Evolutionary conservation across 2,329 filamentous ascomycete genomes (phyloP).

Genomic region (Elsinoe batatas): DNA sequence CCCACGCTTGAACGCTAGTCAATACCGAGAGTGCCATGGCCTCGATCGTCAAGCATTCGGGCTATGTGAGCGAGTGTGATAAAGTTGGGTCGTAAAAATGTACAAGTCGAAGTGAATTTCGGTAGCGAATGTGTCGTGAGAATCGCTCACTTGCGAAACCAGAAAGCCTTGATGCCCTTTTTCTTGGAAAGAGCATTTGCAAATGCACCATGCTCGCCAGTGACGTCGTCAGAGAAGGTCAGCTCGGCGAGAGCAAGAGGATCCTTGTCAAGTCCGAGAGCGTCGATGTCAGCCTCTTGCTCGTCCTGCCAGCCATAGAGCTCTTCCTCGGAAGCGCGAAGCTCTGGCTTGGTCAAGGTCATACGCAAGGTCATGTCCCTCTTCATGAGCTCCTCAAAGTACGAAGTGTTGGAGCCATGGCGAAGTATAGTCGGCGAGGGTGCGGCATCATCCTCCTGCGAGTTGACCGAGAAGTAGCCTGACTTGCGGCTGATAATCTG

Average conservation of each 20-base stretch:
- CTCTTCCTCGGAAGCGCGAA: conserved; percentile 64
- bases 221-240: conserved; percentile 29
- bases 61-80: conserved; percentile 5
- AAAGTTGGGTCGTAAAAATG: background rate
- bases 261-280: conserved; percentile 24
- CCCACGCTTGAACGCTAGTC: conserved; percentile 8
- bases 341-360: conserved; percentile 83
- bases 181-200: conserved; percentile 20
- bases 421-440: conserved; percentile 1
- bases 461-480: conserved; percentile 1
- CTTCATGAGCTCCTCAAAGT: conserved; percentile 13
- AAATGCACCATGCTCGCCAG: conserved; percentile 35
- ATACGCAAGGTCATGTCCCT: conserved; percentile 88
- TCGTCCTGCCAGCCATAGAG: conserved; percentile 58
- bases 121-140: background rate
- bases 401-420: conserved; percentile 6
- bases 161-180: conserved; percentile 19
- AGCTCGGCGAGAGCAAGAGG: conserved; percentile 48
- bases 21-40: background rate
- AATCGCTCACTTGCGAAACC: conserved; percentile 6
- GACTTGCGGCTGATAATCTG: conserved; percentile 5
- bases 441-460: conserved; percentile 26
- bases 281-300: conserved; percentile 13
- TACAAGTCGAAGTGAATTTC: conserved; percentile 7
- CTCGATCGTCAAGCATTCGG: background rate